Conservation (phyloP, 1,139 yeast genomes). For the Sugiyamaella xylanicola region DNA sequence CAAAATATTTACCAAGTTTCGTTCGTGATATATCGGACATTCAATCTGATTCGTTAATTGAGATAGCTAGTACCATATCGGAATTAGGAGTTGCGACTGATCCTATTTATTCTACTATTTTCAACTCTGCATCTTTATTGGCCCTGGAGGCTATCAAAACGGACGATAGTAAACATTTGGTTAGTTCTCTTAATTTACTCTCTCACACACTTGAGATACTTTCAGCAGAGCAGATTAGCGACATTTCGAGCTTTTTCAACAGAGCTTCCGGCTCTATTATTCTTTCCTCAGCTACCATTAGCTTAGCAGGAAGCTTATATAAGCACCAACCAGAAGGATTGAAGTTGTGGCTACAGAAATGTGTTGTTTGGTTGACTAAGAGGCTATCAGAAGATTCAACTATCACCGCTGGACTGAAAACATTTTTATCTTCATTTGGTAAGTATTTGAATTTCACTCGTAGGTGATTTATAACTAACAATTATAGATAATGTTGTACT, state of each 20-base stretch:
- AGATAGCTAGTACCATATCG: conserved; percentile 7
- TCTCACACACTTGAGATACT: conserved; percentile 5
- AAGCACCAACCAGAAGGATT: conserved; percentile 8
- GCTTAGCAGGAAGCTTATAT: conserved; percentile 7
- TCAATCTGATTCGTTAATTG: not conserved
- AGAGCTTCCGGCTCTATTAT: conserved; percentile 6
- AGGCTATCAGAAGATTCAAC: conserved; percentile 31
- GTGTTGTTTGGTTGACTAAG: conserved; percentile 36
- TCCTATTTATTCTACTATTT: not conserved
- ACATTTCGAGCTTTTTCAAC: conserved; percentile 2
- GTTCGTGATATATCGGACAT: not conserved
- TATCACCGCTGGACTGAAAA: conserved; percentile 20
- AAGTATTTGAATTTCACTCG: conserved; percentile 5
- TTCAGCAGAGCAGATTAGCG: conserved; percentile 2
- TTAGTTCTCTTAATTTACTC: conserved; percentile 7
- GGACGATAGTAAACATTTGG: not conserved
- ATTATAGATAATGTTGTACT: conserved; percentile 2
- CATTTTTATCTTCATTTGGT: conserved; percentile 24
- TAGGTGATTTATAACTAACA: conserved; percentile 1
- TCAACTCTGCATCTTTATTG: conserved; percentile 1
- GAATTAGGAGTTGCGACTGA: not conserved
- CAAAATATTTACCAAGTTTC: conserved; percentile 9
- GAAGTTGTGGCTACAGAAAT: conserved; percentile 27
- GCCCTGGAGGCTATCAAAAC: not conserved
- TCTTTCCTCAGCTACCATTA: conserved; percentile 7